Base-by-base conservation (phyloP, 495 filamentous ascomycete genomes). In the Penicillium antarcticum region DNA sequence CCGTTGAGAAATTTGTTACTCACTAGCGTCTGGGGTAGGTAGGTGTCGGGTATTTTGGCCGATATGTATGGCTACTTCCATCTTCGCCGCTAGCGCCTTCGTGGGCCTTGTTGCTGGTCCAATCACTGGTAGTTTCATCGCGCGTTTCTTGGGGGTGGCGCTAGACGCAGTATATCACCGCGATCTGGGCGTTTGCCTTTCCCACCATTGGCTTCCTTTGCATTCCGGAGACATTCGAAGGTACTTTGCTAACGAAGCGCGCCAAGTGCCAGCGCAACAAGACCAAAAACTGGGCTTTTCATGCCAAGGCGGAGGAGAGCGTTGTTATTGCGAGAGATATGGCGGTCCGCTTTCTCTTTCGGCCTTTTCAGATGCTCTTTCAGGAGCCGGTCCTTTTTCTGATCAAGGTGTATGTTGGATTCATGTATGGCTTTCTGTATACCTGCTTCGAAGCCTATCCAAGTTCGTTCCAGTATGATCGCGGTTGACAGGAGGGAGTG, bases 11-110 rank as follows among this genome's bases (percentile, higher is more conserved):
- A 8, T 1, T 2, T 47, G 5, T 2, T 8, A 11, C 4, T 16
- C 0, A 2, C n/a, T 7, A 29, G 26, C 26, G 26, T 23, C 9
- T 1, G 3, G 24, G 12, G 18, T n/a, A 59, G 56, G 45, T 55
- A 59, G 56, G 45, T 55, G 1, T 76, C 74, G 19, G 84, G 82
- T n/a, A 66, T 68, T 13, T 61, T 81, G 13, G 76, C 74, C 3
- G 84, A 88, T 59, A 69, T 87, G 31, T 87, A 75, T 66, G 66
- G 84, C 82, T 6, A 70, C 82, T 23, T 69, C 71, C 13, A 59
- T 77, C 29, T 86, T 83, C 57, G 66, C 76, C n/a, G 70, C 56
- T 9, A 69, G 69, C 21, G 69, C 63, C 3, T 83, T 84, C 62
- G 55, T 80, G 13, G 82, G 82, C 1, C 80, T 83, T 0, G 69